phyloP scores from a whole-genome alignment of 495 filamentous ascomycete species.

The Endocarpon pusillum region DNA sequence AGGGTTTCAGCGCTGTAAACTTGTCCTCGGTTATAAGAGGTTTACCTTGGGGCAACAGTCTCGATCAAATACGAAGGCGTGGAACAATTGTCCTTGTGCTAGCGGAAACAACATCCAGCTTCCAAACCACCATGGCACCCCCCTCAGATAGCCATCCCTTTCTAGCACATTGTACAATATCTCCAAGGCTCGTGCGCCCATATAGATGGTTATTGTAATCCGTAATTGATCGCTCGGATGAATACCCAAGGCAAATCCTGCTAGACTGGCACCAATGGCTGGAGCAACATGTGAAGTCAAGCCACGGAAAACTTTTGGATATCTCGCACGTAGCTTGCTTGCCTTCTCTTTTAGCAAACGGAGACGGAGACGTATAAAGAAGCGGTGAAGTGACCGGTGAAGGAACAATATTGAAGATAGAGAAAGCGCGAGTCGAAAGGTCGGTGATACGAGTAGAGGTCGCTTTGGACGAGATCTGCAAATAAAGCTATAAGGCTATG shows the following conservation, averaged over 20 bases:
- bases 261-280: conserved; percentile 70
- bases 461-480: background rate
- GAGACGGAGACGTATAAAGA: conserved; percentile 62
- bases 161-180: conserved; percentile 74
- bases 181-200: conserved; percentile 62
- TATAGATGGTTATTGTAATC: conserved; percentile 62
- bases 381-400: conserved; percentile 79
- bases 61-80: conserved; percentile 83
- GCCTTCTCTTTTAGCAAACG: conserved; percentile 63
- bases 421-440: conserved; percentile 61
- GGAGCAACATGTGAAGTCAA: conserved; percentile 73
- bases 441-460: conserved; percentile 47
- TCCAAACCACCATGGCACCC: conserved; percentile 76
- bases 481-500: background rate
- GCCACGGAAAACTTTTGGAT: conserved; percentile 53
- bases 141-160: conserved; percentile 60
- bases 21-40: too few species aligned
- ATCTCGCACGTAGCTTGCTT: conserved; percentile 59
- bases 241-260: conserved; percentile 65
- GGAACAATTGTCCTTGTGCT: conserved; percentile 78
- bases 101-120: conserved; percentile 92
- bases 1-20: too few species aligned
- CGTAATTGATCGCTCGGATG: conserved; percentile 63
- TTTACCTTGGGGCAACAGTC: conserved; percentile 60
- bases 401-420: conserved; percentile 71